Evolutionary conservation across 495 filamentous ascomycete genomes (phyloP).

Genomic region (Aspergillus incahuasiensis): DNA sequence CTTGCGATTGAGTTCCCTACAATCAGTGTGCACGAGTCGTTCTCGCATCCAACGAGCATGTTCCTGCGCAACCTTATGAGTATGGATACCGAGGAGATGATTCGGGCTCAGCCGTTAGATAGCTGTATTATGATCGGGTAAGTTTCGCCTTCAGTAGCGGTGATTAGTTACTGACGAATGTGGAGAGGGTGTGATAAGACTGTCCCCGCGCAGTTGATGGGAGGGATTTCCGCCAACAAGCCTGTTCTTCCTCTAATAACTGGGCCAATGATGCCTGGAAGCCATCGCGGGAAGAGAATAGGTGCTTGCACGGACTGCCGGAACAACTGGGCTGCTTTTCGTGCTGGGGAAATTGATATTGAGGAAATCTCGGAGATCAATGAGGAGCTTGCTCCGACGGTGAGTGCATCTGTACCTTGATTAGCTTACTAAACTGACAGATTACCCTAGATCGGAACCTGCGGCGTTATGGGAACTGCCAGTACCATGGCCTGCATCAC

Average conservation of each 20-base stretch:
- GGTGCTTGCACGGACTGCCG: constrained; percentile 66
- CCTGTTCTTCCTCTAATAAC: constrained; percentile 59
- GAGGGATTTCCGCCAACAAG: constrained; percentile 65
- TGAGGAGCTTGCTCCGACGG: constrained; percentile 62
- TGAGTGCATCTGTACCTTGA: constrained; percentile 19
- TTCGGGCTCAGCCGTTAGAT: constrained; percentile 59
- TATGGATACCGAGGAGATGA: constrained; percentile 72
- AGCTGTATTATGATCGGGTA: constrained; percentile 62
- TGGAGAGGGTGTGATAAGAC: constrained; percentile 61
- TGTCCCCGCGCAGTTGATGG: constrained; percentile 64
- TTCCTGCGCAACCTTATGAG: constrained; percentile 64
- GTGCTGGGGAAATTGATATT: constrained; percentile 56
- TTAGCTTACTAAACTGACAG: not conserved
- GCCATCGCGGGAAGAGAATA: constrained; percentile 51
- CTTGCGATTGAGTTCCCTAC: constrained; percentile 64
- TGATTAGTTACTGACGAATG: not conserved
- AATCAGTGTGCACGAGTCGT: constrained; percentile 60
- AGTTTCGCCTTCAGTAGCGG: constrained; percentile 8
- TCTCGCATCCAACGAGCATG: constrained; percentile 64
- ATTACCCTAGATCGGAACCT: constrained; percentile 57
- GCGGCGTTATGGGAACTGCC: constrained; percentile 67
- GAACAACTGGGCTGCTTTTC: constrained; percentile 62
- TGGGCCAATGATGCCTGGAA: constrained; percentile 65
- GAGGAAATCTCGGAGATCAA: constrained; percentile 64
- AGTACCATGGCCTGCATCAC: constrained; percentile 66